Evolutionary conservation across 202 grass and related monocot species (phyloP).

Genomic region (Carex sylvatica): DNA sequence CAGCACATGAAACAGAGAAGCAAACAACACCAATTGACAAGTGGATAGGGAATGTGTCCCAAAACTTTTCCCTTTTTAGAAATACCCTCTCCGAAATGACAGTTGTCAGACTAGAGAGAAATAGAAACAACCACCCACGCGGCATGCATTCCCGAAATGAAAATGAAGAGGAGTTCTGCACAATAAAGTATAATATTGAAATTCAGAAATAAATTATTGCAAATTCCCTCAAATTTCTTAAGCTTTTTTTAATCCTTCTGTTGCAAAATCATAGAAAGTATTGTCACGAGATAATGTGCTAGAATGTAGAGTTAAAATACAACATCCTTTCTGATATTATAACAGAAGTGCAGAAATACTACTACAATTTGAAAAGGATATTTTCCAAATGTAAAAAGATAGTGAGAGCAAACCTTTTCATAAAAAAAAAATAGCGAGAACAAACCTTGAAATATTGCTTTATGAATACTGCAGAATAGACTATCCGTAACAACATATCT

Average conservation of each 20-base stretch:
- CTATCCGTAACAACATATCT: constrained; percentile 88
- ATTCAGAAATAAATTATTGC: neutral
- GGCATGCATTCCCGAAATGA: constrained; percentile 71
- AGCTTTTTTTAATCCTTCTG: neutral
- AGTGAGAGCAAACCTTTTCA: constrained; percentile 45
- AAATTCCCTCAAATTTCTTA: neutral
- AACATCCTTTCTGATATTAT: neutral
- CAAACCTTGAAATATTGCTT: constrained; percentile 84
- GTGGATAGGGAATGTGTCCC: constrained; percentile 77
- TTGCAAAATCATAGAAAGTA: neutral
- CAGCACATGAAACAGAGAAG: constrained; percentile 50
- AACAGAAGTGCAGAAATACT: neutral
- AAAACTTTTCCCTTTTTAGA: constrained; percentile 58
- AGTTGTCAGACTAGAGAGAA: constrained; percentile 63
- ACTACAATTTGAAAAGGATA: neutral
- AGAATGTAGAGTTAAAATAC: neutral
- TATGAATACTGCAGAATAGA: constrained; percentile 80
- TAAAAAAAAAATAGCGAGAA: constrained; percentile 9
- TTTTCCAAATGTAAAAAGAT: constrained; percentile 6
- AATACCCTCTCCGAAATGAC: constrained; percentile 74
- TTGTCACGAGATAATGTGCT: neutral
- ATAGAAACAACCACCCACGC: constrained; percentile 66
- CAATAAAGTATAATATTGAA: constrained; percentile 13
- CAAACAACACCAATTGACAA: constrained; percentile 63
- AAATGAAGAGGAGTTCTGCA: constrained; percentile 61